Conservation (phyloP, 2,329 filamentous ascomycete genomes). For the Macrophomina pseudophaseolina region DNA sequence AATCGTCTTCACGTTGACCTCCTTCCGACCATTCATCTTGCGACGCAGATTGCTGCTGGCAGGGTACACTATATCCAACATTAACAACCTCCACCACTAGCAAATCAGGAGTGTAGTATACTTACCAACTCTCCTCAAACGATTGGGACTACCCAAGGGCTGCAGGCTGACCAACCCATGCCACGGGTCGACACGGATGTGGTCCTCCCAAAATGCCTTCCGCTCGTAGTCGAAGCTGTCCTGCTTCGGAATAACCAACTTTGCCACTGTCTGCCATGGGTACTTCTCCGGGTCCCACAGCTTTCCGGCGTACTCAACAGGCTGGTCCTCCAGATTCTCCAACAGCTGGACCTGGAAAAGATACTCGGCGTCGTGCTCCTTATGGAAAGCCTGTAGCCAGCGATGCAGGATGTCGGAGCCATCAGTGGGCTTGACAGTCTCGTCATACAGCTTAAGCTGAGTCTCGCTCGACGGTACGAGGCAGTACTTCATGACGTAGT, state of each 20-base stretch:
- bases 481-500: constrained; percentile 55
- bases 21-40: constrained; percentile 46
- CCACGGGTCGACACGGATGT: constrained; percentile 52
- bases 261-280: constrained; percentile 54
- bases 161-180: constrained; percentile 49
- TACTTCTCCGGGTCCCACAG: constrained; percentile 55
- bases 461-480: constrained; percentile 50
- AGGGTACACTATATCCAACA: constrained; percentile 38
- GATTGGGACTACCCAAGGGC: constrained; percentile 48
- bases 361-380: constrained; percentile 48
- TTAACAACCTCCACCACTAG: background rate
- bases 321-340: constrained; percentile 54
- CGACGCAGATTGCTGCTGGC: constrained; percentile 42
- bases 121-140: constrained; percentile 41
- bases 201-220: constrained; percentile 52
- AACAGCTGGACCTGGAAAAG: constrained; percentile 54
- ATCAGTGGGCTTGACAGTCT: constrained; percentile 45
- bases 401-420: constrained; percentile 45
- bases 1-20: constrained; percentile 44
- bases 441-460: constrained; percentile 47
- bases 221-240: constrained; percentile 48
- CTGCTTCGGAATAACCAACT: constrained; percentile 47
- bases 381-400: constrained; percentile 49
- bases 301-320: constrained; percentile 51
- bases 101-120: constrained; percentile 13